phyloP scores from a whole-genome alignment of 2,329 filamentous ascomycete species.

The Cladosporium sp. region DNA sequence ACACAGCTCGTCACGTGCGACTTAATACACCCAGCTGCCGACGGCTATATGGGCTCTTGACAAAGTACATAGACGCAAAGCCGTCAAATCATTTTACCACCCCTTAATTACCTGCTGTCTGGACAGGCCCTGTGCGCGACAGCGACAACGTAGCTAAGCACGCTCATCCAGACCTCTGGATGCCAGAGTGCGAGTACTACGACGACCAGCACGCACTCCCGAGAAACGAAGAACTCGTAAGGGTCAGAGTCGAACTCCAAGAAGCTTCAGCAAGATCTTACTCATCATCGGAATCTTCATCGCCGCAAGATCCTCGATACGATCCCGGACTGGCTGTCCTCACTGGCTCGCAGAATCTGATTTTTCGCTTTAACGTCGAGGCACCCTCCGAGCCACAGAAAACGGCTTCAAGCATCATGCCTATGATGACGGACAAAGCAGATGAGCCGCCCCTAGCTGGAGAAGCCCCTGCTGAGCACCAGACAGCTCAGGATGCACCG shows the following conservation, averaged over 20 bases:
- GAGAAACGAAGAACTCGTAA: background rate
- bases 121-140: no score
- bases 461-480: background rate
- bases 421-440: background rate
- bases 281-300: background rate
- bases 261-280: background rate
- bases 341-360: background rate
- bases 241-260: background rate
- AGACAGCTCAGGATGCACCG: background rate
- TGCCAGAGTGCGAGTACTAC: constrained; percentile 3
- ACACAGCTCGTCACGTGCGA: no score
- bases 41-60: background rate
- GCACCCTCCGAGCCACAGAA: background rate
- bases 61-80: constrained; percentile 9
- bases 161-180: background rate
- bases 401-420: background rate
- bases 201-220: constrained; percentile 4
- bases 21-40: no score
- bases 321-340: constrained; percentile 7
- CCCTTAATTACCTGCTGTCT: no score
- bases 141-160: no score
- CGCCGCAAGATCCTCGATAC: background rate
- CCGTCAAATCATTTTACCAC: background rate
- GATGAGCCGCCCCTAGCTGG: constrained; percentile 2
- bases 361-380: background rate